Evolutionary conservation across 768 basidiomycete genomes (phyloP).

Genomic region (Suillus lakei): DNA sequence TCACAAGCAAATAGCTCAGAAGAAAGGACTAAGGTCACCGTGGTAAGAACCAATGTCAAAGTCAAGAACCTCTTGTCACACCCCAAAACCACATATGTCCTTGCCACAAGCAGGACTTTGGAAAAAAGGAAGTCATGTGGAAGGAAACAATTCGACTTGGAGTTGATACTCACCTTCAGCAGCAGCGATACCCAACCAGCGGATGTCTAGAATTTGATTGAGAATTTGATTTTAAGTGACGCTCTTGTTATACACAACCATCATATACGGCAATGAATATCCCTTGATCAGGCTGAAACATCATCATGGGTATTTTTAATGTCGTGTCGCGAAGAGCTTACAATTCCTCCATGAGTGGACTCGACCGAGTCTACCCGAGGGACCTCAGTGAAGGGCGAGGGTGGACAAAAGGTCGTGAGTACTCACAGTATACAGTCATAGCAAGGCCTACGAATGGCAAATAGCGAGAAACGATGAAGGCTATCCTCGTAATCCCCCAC

Average conservation of each 20-base stretch:
- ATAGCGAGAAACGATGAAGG: constrained; percentile 5
- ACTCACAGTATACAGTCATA: constrained; percentile 7
- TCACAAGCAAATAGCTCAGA: neutral
- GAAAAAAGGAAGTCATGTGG: neutral
- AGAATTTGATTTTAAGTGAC: neutral
- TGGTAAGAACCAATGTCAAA: neutral
- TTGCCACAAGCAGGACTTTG: neutral
- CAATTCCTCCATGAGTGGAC: constrained; percentile 2
- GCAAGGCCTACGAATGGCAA: neutral
- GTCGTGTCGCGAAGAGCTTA: neutral
- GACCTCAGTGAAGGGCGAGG: neutral
- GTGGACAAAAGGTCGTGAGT: neutral
- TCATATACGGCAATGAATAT: neutral
- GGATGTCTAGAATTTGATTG: neutral
- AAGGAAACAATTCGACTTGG: neutral
- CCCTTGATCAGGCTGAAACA: neutral
- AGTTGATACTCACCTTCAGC: neutral
- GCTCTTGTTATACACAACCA: neutral
- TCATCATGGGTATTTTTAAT: neutral
- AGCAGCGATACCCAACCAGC: neutral
- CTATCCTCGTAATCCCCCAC: neutral
- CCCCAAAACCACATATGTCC: neutral
- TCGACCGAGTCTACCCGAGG: neutral
- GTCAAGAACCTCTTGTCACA: neutral
- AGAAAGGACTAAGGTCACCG: neutral